Evolutionary conservation across 768 basidiomycete genomes (phyloP).

Genomic region (Tricholoma hemisulphureum): DNA sequence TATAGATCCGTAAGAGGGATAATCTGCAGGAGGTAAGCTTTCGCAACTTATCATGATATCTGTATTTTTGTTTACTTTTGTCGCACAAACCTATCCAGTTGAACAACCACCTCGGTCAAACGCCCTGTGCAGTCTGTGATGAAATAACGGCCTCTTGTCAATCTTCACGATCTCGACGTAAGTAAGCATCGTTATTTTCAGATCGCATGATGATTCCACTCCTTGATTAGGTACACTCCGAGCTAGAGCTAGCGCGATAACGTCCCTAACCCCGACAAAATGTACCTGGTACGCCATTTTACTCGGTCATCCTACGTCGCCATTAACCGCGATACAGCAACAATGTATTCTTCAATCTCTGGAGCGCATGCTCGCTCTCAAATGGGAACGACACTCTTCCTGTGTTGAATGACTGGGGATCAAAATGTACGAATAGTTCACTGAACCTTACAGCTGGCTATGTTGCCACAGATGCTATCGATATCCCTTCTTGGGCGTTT

Average conservation of each 20-base stretch:
- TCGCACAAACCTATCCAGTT: slow-evolving; percentile 5
- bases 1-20: background rate
- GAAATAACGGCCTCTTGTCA: slow-evolving; percentile 7
- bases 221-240: background rate
- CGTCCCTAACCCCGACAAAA: slow-evolving; percentile 5
- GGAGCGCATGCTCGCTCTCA: slow-evolving; percentile 21
- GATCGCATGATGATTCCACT: background rate
- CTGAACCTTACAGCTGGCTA: slow-evolving; percentile 11
- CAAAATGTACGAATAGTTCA: slow-evolving; percentile 9
- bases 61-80: background rate
- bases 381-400: slow-evolving; percentile 5
- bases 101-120: slow-evolving; percentile 5
- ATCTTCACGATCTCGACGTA: background rate
- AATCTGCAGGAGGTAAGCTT: background rate
- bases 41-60: background rate
- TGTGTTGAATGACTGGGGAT: slow-evolving; percentile 6
- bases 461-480: background rate
- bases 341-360: slow-evolving; percentile 28
- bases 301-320: slow-evolving; percentile 2
- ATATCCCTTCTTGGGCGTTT: slow-evolving; percentile 9
- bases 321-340: slow-evolving; percentile 22
- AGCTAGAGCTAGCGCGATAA: background rate
- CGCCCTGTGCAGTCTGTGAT: slow-evolving; percentile 7
- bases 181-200: background rate
- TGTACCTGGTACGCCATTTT: slow-evolving; percentile 19